Evolutionary conservation across 768 basidiomycete species (phyloP).

Genomic region (Phylloporus arenicola): DNA sequence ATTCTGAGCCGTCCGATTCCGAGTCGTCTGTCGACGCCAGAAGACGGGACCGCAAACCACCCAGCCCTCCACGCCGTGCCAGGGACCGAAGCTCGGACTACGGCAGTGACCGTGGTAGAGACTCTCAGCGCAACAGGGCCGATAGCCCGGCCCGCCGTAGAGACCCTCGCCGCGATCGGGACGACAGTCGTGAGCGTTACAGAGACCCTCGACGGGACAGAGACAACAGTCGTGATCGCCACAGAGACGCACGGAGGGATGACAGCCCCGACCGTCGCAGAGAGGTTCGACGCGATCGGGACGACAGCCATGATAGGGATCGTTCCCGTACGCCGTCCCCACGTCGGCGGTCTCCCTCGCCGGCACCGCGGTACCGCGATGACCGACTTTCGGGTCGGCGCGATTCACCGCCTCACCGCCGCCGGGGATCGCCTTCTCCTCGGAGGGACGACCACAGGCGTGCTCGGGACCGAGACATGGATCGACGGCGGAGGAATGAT

Average conservation of each 20-base stretch:
- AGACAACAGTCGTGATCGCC: constrained; percentile 15
- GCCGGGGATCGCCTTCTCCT: constrained; percentile 20
- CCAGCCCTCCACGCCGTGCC: constrained; percentile 30
- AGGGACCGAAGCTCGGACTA: constrained; percentile 22
- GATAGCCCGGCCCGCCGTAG: constrained; percentile 12
- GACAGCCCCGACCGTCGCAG: constrained; percentile 13
- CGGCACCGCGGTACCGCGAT: constrained; percentile 23
- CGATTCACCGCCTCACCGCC: constrained; percentile 23
- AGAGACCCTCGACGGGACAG: constrained; percentile 4
- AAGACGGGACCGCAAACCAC: constrained; percentile 25
- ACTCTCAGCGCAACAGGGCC: constrained; percentile 8
- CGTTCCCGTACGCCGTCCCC: constrained; percentile 34
- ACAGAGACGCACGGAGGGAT: not conserved
- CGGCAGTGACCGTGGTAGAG: constrained; percentile 13
- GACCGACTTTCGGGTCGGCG: constrained; percentile 19
- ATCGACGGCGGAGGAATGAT: constrained; percentile 23
- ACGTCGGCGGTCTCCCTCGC: constrained; percentile 24
- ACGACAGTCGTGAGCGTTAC: not conserved
- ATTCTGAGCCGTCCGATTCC: constrained; percentile 36
- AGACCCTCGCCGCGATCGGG: constrained; percentile 3
- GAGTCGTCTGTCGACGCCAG: constrained; percentile 32
- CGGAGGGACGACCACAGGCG: constrained; percentile 17
- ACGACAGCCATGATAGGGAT: constrained; percentile 23
- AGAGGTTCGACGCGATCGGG: constrained; percentile 13
- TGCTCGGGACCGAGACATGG: constrained; percentile 21